These are phyloP conservation scores for Blakeslea trispora DNA, from an alignment of 371 early-diverging fungal species.

Conservation along the genomic window DNA sequence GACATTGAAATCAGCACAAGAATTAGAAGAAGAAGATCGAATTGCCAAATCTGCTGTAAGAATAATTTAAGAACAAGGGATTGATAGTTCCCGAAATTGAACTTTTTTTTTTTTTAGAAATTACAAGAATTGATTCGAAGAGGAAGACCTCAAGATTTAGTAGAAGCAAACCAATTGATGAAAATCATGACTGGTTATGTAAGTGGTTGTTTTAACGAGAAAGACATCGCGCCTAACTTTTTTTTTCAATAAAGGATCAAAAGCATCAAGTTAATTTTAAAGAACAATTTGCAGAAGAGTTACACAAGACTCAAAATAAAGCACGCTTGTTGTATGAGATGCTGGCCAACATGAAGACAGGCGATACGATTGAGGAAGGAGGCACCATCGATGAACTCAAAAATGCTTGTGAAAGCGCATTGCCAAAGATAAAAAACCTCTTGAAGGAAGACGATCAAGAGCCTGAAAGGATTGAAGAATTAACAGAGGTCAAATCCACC, in stretches of 20 bases:
- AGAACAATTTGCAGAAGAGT: slow-evolving; percentile 75
- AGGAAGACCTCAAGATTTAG: slow-evolving; percentile 90
- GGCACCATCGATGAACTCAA: slow-evolving; percentile 61
- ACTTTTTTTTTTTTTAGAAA: slow-evolving; percentile 58
- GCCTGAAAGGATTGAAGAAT: slow-evolving; percentile 46
- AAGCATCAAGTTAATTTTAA: slow-evolving; percentile 81
- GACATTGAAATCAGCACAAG: slow-evolving; percentile 82
- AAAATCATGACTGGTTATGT: slow-evolving; percentile 96
- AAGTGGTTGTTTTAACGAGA: slow-evolving; percentile 20
- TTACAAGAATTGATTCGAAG: slow-evolving; percentile 94
- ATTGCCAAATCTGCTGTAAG: slow-evolving; percentile 84
- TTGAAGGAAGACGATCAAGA: slow-evolving; percentile 48
- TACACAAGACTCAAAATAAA: slow-evolving; percentile 81
- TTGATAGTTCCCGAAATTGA: background rate
- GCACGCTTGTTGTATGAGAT: slow-evolving; percentile 79
- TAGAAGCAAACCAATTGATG: slow-evolving; percentile 94
- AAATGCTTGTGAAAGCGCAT: slow-evolving; percentile 56
- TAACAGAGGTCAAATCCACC: slow-evolving; percentile 85
- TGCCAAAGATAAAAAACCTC: slow-evolving; percentile 73
- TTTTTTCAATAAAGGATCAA: slow-evolving; percentile 57
- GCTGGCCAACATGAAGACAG: slow-evolving; percentile 68
- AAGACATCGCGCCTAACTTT: background rate
- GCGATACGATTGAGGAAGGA: slow-evolving; percentile 60
- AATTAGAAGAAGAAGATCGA: slow-evolving; percentile 92
- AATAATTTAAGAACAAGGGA: too few species aligned